Evolutionary conservation across 140 eudicot genomes (phyloP).

Genomic region (Ambrosia hybrid): DNA sequence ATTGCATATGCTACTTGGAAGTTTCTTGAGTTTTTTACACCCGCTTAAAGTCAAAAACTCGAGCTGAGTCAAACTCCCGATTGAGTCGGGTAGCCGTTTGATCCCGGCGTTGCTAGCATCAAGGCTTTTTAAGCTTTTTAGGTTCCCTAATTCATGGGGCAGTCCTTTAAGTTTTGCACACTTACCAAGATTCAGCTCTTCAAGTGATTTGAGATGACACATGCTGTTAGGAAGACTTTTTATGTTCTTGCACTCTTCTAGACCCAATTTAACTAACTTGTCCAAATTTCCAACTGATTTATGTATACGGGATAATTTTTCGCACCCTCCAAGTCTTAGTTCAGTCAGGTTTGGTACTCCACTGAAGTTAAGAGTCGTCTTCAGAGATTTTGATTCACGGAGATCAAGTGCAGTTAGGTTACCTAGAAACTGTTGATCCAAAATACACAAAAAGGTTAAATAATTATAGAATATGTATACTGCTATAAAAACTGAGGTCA

Average conservation of each 20-base stretch:
- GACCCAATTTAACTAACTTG: slow-evolving; percentile 8
- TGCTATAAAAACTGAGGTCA: no score
- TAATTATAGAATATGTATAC: no score
- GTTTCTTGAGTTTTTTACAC: slow-evolving; percentile 18
- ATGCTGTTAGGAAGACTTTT: slow-evolving; percentile 8
- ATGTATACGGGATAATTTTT: background rate
- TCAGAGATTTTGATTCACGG: slow-evolving; percentile 19
- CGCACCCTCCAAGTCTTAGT: slow-evolving; percentile 20
- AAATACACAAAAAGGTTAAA: no score
- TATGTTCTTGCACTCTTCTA: slow-evolving; percentile 24
- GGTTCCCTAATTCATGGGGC: slow-evolving; percentile 17
- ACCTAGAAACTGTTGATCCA: slow-evolving; percentile 9
- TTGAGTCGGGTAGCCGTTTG: slow-evolving; percentile 18
- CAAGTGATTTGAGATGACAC: slow-evolving; percentile 19
- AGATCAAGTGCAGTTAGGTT: slow-evolving; percentile 18
- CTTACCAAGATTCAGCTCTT: slow-evolving; percentile 9
- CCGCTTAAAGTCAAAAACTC: slow-evolving; percentile 6
- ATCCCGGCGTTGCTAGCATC: slow-evolving; percentile 17
- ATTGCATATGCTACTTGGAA: slow-evolving; percentile 23
- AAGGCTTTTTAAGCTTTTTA: slow-evolving; percentile 20
- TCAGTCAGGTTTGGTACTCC: slow-evolving; percentile 14
- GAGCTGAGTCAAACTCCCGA: slow-evolving; percentile 5
- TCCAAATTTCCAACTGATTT: slow-evolving; percentile 26
- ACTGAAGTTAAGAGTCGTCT: slow-evolving; percentile 25
- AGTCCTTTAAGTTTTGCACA: slow-evolving; percentile 25